Base-by-base conservation (phyloP, 768 basidiomycete species). In the Tremella mesenterica region DNA sequence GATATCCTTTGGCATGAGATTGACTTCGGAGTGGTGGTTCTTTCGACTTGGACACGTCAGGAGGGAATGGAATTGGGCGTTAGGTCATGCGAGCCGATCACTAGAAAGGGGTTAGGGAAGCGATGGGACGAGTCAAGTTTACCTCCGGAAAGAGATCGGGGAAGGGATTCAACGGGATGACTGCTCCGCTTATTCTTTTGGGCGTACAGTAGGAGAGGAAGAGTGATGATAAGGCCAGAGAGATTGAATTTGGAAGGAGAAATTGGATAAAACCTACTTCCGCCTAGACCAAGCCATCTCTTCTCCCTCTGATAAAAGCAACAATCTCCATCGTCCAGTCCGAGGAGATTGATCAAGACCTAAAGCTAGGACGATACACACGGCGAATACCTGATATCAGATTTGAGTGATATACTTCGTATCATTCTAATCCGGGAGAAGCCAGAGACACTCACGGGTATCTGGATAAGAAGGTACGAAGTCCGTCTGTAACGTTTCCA, bases 291-390 rank as follows among this genome's bases (percentile, higher is more conserved):
- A 77, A n/a, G 74, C 71, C 48, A 74, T 57, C 59, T 77, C 77
- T 52, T 78, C 77, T 23, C 62, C 39, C 52, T 77, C 75, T 2
- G 69, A 72, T 76, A 78, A 76, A 28, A 78, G 55, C 31, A 78
- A 56, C 29, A 78, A 51, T n/a, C 77, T 57, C 77, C 77, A 78
- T 56, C 77, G 54, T 2, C 71, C 60, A 0, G 76, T 76, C 8
- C 62, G 48, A 4, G 75, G 73, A 33, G 63, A 61, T 60, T 77
- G 77, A 50, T 77, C 75, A 13, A 76, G 60, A 0, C 75, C 76
- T 14, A 77, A 59, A 6, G 75, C 75, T 18, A 78, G 61, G 29
- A 77, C 73, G 38, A 77, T 52, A 48, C 75, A 75, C 12, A 76
- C 39, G 0, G 74, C 75, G 45, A 76, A 74, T 23, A 78, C 66